Base-by-base conservation (phyloP, 495 filamentous ascomycete genomes). In the Hypoxylon fragiforme region DNA sequence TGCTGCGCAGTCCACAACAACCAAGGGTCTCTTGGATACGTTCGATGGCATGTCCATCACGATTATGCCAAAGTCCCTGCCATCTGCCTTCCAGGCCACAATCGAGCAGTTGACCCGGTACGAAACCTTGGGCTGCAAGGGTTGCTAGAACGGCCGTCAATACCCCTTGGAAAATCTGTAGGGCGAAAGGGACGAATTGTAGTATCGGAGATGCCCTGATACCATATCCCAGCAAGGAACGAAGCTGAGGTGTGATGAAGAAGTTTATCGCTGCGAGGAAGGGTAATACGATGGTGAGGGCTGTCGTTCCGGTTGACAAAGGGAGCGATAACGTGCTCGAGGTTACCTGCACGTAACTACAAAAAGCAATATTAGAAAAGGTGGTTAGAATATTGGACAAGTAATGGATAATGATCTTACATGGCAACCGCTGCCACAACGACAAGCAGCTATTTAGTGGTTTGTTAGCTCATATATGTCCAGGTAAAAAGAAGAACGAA, bases 1-100 rank as follows among this genome's bases (percentile, higher is more conserved):
- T 58, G 15, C 72, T 77, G 20, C 71, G 70, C 9, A 86, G 70
- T 2, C 87, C 87, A 51, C 87, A 90, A 67, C 87, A 90, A 7
- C 76, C 59, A 31, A 88, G 75, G 0, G 70, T 56, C 64, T 89
- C 82, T 48, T 90, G 85, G 51, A 90, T 86, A 7, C 65, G 40
- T 39, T 78, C 68, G 45, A 90, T 83, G 7, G 72, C 64, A 13
- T 70, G 62, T 0, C 50, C 72, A 44, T 87, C 65, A 54, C 83
- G 79, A 0, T 44, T 26, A 0, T 52, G 55, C 52, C 76, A 88
- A 44, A 85, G 58, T 1, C 32, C 18, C 35, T 70, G 61, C 86
- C 87, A 90, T 16, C 65, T 64, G 18, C 70, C 53, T 5, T 83
- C 65, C 3, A 89, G 74, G 6, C 66, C 62, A 54, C 84, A 87